phyloP scores from a whole-genome alignment of 352 stramenopile species.

The Pythium brachiatum region DNA sequence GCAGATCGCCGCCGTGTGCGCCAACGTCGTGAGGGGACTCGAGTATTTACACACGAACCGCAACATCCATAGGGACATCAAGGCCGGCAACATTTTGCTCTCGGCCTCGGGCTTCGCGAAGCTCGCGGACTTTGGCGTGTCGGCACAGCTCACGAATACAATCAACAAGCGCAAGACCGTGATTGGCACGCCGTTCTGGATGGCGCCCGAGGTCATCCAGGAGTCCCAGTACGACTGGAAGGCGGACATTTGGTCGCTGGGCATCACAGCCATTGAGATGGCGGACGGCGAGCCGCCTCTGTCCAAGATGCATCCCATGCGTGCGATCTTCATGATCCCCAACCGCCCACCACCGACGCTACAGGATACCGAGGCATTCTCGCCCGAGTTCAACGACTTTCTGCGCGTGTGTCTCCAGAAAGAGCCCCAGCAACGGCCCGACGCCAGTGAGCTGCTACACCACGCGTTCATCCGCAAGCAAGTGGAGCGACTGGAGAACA shows the following conservation, averaged over 20 bases:
- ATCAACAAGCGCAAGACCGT: constrained; percentile 90
- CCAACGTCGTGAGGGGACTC: constrained; percentile 67
- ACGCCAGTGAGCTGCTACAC: constrained; percentile 42
- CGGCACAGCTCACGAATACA: constrained; percentile 87
- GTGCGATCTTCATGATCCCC: constrained; percentile 78
- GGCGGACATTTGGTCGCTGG: constrained; percentile 79
- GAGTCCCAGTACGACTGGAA: constrained; percentile 84
- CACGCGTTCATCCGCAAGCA: constrained; percentile 69
- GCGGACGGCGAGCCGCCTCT: constrained; percentile 83
- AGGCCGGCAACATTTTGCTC: constrained; percentile 86
- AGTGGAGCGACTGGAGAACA: constrained; percentile 42
- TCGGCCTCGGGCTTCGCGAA: constrained; percentile 66
- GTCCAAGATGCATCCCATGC: constrained; percentile 87
- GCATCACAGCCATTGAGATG: constrained; percentile 90
- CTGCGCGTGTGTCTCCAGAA: constrained; percentile 66
- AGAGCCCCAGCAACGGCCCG: constrained; percentile 46
- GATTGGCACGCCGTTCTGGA: constrained; percentile 90
- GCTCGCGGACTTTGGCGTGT: constrained; percentile 90
- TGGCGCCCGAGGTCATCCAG: constrained; percentile 90
- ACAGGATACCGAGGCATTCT: constrained; percentile 38
- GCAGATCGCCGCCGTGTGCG: constrained; percentile 72
- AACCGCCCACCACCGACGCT: constrained; percentile 60
- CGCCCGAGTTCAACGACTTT: constrained; percentile 56
- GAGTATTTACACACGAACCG: constrained; percentile 75
- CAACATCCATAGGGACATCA: constrained; percentile 89